These are phyloP conservation scores for Verticillium klebahnii DNA, from an alignment of 2,329 filamentous ascomycete species.

Conservation along the genomic window DNA sequence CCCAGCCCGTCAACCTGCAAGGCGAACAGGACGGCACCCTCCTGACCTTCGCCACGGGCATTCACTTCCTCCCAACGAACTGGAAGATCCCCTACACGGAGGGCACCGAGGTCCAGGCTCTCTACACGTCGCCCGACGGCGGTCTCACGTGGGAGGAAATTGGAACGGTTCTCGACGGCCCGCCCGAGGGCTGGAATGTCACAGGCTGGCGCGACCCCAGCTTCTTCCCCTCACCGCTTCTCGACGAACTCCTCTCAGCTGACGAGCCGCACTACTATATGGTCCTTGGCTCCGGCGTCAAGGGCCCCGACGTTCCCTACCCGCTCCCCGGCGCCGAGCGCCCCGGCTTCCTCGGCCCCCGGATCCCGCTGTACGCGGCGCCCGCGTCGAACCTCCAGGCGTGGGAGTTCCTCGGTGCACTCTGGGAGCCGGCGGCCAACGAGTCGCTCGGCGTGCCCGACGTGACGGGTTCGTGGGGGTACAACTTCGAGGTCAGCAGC, in stretches of 20 bases:
- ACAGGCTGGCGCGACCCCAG: constrained; percentile 13
- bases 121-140: constrained; percentile 8
- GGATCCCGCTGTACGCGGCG: constrained; percentile 11
- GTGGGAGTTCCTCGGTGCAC: constrained; percentile 14
- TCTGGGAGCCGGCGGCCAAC: constrained; percentile 13
- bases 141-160: constrained; percentile 10
- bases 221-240: constrained; percentile 10
- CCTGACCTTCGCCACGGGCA: constrained; percentile 11
- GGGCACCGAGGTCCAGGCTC: constrained; percentile 11
- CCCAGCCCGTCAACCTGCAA: constrained; percentile 9
- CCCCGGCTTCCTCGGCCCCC: constrained; percentile 12
- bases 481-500: constrained; percentile 14
- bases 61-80: constrained; percentile 11
- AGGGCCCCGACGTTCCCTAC: constrained; percentile 9
- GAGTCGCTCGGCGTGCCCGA: constrained; percentile 9
- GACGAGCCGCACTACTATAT: constrained; percentile 12
- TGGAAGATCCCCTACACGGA: constrained; percentile 13
- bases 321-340: constrained; percentile 10
- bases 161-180: constrained; percentile 9
- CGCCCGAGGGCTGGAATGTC: constrained; percentile 13
- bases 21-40: constrained; percentile 10
- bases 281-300: constrained; percentile 13
- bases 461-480: constrained; percentile 11
- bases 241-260: constrained; percentile 8
- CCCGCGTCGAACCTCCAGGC: constrained; percentile 11